Conservation (phyloP, 2,329 filamentous ascomycete species). For the Stagonosporopsis tanaceti region DNA sequence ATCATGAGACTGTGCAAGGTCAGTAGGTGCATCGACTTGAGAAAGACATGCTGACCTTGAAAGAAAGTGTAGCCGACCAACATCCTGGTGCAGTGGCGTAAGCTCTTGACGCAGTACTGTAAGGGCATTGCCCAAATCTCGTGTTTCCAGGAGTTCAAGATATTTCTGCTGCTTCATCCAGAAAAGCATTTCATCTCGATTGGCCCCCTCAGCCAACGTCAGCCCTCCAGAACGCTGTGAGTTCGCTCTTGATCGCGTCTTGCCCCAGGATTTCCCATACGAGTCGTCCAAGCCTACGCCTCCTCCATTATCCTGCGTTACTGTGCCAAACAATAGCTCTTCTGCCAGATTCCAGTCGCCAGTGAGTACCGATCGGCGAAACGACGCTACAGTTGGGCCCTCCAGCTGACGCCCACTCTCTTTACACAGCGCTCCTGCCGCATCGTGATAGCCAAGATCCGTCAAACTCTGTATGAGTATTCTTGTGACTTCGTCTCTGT, state of each 20-base stretch:
- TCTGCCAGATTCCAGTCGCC: conserved; percentile 91
- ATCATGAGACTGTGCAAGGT: conserved; percentile 74
- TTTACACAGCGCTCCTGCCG: conserved; percentile 75
- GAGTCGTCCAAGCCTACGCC: conserved; percentile 48
- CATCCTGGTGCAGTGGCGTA: conserved; percentile 83
- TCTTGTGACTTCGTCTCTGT: conserved; percentile 90
- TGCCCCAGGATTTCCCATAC: conserved; percentile 45
- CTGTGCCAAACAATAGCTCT: conserved; percentile 70
- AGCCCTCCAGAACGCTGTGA: conserved; percentile 63
- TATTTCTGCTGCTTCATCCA: conserved; percentile 93
- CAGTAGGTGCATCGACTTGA: conserved; percentile 19
- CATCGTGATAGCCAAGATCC: conserved; percentile 84
- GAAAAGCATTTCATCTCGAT: conserved; percentile 83
- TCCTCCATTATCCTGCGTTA: conserved; percentile 55
- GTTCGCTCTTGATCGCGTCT: conserved; percentile 36
- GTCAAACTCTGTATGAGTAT: conserved; percentile 90
- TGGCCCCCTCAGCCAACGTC: conserved; percentile 76
- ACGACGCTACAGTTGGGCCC: conserved; percentile 83
- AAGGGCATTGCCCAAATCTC: conserved; percentile 77
- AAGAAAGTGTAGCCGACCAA: conserved; percentile 77
- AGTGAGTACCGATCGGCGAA: conserved; percentile 78
- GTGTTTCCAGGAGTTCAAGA: conserved; percentile 82
- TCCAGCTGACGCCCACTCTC: conserved; percentile 92
- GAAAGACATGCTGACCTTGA: conserved; percentile 65
- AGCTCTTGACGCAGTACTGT: conserved; percentile 86